Evolutionary conservation across 768 basidiomycete genomes (phyloP).

Genomic region (Naematelia encephala): DNA sequence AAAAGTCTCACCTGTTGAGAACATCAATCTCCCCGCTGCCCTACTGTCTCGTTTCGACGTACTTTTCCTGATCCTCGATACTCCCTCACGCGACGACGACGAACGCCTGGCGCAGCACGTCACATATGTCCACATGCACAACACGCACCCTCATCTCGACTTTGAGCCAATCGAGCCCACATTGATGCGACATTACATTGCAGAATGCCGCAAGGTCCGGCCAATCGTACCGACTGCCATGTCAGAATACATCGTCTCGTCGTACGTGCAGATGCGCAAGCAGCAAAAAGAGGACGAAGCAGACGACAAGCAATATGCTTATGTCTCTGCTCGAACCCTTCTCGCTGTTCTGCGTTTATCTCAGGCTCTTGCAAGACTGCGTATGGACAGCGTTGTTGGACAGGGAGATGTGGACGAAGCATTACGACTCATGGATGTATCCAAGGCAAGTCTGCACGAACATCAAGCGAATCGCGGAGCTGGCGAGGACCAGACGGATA

Average conservation of each 20-base stretch:
- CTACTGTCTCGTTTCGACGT: constrained; percentile 94
- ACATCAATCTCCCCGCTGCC: constrained; percentile 97
- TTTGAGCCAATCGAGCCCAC: constrained; percentile 76
- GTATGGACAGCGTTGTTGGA: constrained; percentile 75
- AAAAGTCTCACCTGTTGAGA: constrained; percentile 95
- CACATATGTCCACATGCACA: constrained; percentile 97
- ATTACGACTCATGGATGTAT: constrained; percentile 91
- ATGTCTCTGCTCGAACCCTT: constrained; percentile 93
- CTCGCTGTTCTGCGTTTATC: constrained; percentile 90
- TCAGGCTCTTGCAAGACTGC: constrained; percentile 88
- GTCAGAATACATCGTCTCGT: constrained; percentile 88
- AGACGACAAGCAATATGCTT: constrained; percentile 82
- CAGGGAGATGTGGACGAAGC: constrained; percentile 93
- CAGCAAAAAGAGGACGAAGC: constrained; percentile 85
- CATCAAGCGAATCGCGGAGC: constrained; percentile 70
- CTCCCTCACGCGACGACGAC: constrained; percentile 89
- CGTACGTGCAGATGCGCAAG: constrained; percentile 92
- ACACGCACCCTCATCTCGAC: constrained; percentile 72
- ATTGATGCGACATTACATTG: constrained; percentile 94
- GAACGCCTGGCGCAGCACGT: constrained; percentile 95
- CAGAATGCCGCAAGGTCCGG: constrained; percentile 77
- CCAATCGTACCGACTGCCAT: constrained; percentile 86
- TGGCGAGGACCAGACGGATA: constrained; percentile 66
- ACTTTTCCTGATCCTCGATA: constrained; percentile 93
- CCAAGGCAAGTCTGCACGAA: constrained; percentile 77